phyloP scores from a whole-genome alignment of 1,284 basidiomycete genomes.

The Chalciporus sp. region DNA sequence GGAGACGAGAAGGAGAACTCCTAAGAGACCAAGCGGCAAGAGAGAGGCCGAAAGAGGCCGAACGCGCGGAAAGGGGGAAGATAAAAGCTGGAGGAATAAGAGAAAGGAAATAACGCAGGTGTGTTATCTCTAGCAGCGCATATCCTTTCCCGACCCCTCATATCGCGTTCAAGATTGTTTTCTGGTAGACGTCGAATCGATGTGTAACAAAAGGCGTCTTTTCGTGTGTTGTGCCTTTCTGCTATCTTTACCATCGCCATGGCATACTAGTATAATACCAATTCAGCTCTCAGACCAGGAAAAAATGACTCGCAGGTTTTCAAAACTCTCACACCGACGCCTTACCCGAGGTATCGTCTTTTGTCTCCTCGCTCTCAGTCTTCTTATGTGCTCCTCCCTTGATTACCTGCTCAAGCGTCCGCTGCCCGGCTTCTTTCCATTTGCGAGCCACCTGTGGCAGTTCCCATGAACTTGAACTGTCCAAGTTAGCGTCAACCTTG shows the following conservation, averaged over 20 bases:
- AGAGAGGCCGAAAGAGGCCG: constrained; percentile 7
- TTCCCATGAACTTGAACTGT: constrained; percentile 10
- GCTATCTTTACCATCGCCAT: not conserved
- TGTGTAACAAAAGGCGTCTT: not conserved
- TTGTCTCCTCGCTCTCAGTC: constrained; percentile 8
- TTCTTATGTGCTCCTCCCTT: constrained; percentile 6
- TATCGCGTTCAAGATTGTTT: not conserved
- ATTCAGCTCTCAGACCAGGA: not conserved
- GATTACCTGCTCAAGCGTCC: constrained; percentile 6
- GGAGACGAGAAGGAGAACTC: constrained; percentile 62
- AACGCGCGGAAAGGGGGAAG: constrained; percentile 5
- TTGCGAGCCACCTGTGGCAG: not conserved
- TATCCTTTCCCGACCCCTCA: not conserved
- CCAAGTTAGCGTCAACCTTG: not conserved
- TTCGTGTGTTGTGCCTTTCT: not conserved
- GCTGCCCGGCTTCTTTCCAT: constrained; percentile 8
- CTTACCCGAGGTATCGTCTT: constrained; percentile 10
- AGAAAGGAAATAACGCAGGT: constrained; percentile 30
- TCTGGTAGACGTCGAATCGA: not conserved
- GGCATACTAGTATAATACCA: not conserved
- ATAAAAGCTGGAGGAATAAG: constrained; percentile 21
- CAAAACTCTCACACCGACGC: not conserved
- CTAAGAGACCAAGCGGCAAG: constrained; percentile 28
- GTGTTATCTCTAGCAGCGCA: not conserved
- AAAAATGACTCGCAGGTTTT: not conserved